These are phyloP conservation scores for Clavulina sp. DNA, from an alignment of 768 basidiomycete genomes.

Conservation along the genomic window DNA sequence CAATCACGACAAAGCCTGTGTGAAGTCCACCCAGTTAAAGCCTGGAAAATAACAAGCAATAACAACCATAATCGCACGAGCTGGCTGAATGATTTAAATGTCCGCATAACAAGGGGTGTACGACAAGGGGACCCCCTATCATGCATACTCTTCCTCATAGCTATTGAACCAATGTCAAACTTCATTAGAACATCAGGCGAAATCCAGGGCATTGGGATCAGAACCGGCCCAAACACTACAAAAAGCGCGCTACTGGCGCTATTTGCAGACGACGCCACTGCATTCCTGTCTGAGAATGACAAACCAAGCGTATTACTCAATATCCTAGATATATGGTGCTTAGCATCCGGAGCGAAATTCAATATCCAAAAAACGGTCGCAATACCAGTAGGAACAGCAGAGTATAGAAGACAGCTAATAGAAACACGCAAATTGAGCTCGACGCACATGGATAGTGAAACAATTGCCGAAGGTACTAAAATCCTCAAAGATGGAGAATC, in stretches of 20 bases:
- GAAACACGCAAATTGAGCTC: background rate
- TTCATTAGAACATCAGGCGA: background rate
- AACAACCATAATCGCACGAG: too few species aligned
- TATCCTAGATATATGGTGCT: conserved; percentile 14
- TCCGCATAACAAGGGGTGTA: conserved; percentile 10
- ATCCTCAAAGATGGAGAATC: too few species aligned
- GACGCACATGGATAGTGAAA: too few species aligned
- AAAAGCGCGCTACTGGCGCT: background rate
- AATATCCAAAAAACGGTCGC: conserved; percentile 15
- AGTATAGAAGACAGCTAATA: conserved; percentile 2
- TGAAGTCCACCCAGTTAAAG: too few species aligned
- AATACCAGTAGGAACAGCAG: conserved; percentile 11
- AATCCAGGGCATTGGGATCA: conserved; percentile 1
- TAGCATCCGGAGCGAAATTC: conserved; percentile 15
- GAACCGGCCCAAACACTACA: too few species aligned
- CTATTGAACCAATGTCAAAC: conserved; percentile 13
- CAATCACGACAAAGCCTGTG: too few species aligned
- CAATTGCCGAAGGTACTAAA: too few species aligned
- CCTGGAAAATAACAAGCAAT: too few species aligned
- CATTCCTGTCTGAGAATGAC: conserved; percentile 13
- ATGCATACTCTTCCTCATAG: conserved; percentile 13
- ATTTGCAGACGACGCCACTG: conserved; percentile 16
- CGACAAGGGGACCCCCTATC: conserved; percentile 15
- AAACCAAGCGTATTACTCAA: conserved; percentile 5
- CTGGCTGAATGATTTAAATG: too few species aligned